Evolutionary conservation across 2,329 filamentous ascomycete species (phyloP).

Genomic region (Fusarium concolor): DNA sequence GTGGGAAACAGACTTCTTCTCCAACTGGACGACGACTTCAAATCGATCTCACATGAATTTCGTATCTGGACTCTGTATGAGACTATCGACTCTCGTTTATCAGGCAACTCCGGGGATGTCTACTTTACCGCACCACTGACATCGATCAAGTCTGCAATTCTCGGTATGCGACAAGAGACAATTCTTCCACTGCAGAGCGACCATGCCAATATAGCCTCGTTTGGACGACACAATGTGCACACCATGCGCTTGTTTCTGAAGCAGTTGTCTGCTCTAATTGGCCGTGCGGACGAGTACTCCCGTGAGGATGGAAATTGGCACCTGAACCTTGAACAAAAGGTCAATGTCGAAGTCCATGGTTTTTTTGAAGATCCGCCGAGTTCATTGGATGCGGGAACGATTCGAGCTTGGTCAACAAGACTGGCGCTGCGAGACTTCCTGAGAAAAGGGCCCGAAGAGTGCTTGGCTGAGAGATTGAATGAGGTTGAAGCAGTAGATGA

Average conservation of each 20-base stretch:
- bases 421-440: slow-evolving; percentile 66
- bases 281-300: slow-evolving; percentile 49
- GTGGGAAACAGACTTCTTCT: slow-evolving; percentile 63
- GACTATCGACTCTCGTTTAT: slow-evolving; percentile 69
- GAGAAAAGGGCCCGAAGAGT: slow-evolving; percentile 65
- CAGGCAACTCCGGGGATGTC: slow-evolving; percentile 58
- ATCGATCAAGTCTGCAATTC: slow-evolving; percentile 66
- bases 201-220: slow-evolving; percentile 66
- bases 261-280: slow-evolving; percentile 51
- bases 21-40: slow-evolving; percentile 66
- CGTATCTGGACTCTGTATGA: slow-evolving; percentile 73
- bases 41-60: slow-evolving; percentile 66
- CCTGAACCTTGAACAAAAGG: slow-evolving; percentile 62
- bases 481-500: slow-evolving; percentile 51
- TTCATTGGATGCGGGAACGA: slow-evolving; percentile 48
- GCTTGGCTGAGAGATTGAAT: slow-evolving; percentile 64
- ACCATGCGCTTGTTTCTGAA: slow-evolving; percentile 58
- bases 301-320: slow-evolving; percentile 55
- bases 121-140: slow-evolving; percentile 70
- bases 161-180: slow-evolving; percentile 63
- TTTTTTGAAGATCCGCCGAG: slow-evolving; percentile 68
- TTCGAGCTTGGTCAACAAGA: slow-evolving; percentile 64
- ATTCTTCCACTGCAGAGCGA: slow-evolving; percentile 66
- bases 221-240: slow-evolving; percentile 61
- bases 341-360: slow-evolving; percentile 67